phyloP scores from a whole-genome alignment of 768 basidiomycete species.

The Auricularia heimuer region DNA sequence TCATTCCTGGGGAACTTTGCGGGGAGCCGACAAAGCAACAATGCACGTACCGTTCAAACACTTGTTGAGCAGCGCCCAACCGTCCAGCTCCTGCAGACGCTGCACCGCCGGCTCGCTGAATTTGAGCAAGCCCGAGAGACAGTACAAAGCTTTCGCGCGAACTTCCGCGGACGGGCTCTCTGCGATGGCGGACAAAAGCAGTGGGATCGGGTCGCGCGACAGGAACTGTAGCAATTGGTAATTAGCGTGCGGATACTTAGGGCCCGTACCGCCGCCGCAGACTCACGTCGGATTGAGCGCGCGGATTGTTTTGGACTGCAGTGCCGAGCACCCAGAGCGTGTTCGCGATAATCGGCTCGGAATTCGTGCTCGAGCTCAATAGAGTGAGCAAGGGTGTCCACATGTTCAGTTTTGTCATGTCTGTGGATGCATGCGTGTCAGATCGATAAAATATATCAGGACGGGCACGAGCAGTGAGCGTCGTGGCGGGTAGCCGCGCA shows the following conservation, averaged over 20 bases:
- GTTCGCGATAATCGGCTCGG: slow-evolving; percentile 54
- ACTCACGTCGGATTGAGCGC: slow-evolving; percentile 67
- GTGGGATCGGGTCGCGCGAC: slow-evolving; percentile 52
- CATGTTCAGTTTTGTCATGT: slow-evolving; percentile 64
- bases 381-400: slow-evolving; percentile 69
- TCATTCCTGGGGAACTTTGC: too few species aligned
- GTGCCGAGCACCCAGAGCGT: slow-evolving; percentile 84
- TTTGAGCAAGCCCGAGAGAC: slow-evolving; percentile 68
- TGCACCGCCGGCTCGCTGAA: slow-evolving; percentile 62
- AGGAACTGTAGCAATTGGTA: slow-evolving; percentile 40
- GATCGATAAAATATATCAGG: not conserved
- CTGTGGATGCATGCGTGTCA: slow-evolving; percentile 25
- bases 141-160: slow-evolving; percentile 75
- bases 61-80: slow-evolving; percentile 53
- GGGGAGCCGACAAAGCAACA: not conserved
- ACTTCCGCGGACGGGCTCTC: slow-evolving; percentile 35
- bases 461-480: not conserved
- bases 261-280: not conserved
- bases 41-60: slow-evolving; percentile 48
- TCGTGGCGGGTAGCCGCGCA: not conserved
- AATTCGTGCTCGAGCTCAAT: slow-evolving; percentile 34
- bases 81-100: slow-evolving; percentile 39
- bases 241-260: not conserved
- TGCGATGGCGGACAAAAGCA: slow-evolving; percentile 33
- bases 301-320: slow-evolving; percentile 81